Conservation (phyloP, 2,329 filamentous ascomycete species). For the Didymella arachidicola region DNA sequence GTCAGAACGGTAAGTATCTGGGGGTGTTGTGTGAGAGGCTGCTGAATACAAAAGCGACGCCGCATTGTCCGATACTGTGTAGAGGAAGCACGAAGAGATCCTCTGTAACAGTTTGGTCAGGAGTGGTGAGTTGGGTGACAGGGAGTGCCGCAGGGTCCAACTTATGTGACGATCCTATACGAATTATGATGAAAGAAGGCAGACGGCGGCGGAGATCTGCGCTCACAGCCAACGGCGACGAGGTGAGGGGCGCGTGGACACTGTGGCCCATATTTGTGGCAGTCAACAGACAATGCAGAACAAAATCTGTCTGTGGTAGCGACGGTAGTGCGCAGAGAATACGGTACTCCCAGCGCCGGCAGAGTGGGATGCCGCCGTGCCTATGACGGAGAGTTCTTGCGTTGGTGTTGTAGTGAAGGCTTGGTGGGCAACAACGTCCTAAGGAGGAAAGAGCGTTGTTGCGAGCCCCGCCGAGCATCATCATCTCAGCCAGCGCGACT, state of each 20-base stretch:
- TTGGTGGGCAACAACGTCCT: slow-evolving; percentile 8
- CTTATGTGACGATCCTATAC: slow-evolving; percentile 37
- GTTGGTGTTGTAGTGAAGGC: slow-evolving; percentile 4
- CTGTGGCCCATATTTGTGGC: slow-evolving; percentile 21
- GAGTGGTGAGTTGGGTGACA: slow-evolving; percentile 21
- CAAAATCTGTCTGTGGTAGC: slow-evolving; percentile 5
- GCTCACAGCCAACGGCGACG: slow-evolving; percentile 24
- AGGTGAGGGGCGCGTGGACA: slow-evolving; percentile 26
- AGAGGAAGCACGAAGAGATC: slow-evolving; percentile 14
- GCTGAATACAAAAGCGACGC: slow-evolving; percentile 2
- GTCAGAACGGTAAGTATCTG: slow-evolving; percentile 4
- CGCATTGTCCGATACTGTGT: slow-evolving; percentile 7
- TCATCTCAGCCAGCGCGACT: slow-evolving; percentile 6
- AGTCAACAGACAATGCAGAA: slow-evolving; percentile 14
- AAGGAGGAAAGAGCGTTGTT: slow-evolving; percentile 5
- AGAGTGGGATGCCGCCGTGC: background rate
- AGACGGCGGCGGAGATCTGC: slow-evolving; percentile 33
- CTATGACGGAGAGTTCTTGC: background rate
- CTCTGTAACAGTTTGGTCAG: slow-evolving; percentile 14
- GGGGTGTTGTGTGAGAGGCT: background rate
- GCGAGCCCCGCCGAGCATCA: slow-evolving; percentile 1
- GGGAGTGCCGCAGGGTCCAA: slow-evolving; percentile 37
- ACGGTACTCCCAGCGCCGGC: background rate
- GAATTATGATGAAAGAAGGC: slow-evolving; percentile 29
- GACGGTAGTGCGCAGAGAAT: slow-evolving; percentile 5